Evolutionary conservation across 192 early-diverging fungal genomes (phyloP).

Genomic region (Geranomyces michiganensis): DNA sequence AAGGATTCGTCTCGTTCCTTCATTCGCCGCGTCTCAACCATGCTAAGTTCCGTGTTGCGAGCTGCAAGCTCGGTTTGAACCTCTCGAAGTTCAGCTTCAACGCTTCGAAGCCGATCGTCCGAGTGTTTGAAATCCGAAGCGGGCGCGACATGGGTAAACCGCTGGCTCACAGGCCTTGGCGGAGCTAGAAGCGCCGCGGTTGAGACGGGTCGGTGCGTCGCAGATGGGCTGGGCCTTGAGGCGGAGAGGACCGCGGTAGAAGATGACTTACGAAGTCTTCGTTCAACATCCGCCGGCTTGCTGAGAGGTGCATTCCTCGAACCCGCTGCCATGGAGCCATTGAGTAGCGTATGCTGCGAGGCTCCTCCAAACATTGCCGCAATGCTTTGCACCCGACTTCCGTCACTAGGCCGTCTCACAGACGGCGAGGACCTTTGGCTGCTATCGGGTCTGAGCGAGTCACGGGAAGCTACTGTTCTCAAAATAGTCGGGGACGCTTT

Average conservation of each 20-base stretch:
- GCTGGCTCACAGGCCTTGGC: too few species aligned
- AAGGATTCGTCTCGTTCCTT: constrained; percentile 22
- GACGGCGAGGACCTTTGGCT: not conserved
- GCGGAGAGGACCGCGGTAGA: not conserved
- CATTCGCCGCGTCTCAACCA: not conserved
- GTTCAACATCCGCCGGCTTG: too few species aligned
- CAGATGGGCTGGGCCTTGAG: too few species aligned
- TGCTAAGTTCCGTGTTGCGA: not conserved
- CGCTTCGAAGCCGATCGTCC: not conserved
- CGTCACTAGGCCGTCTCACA: not conserved
- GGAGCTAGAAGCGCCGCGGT: too few species aligned
- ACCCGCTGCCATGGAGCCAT: not conserved
- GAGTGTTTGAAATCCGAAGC: not conserved
- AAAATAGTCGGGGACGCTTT: not conserved
- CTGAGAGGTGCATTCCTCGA: not conserved
- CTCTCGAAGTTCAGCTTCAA: not conserved
- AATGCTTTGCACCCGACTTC: constrained; percentile 26
- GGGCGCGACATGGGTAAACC: too few species aligned
- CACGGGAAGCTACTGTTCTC: not conserved
- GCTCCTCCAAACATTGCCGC: constrained; percentile 25
- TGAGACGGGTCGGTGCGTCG: too few species aligned
- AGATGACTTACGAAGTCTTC: not conserved
- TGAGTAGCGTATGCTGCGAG: not conserved
- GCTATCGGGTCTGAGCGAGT: not conserved
- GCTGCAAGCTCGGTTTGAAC: not conserved